These are phyloP conservation scores for Colletotrichum karsti DNA, from an alignment of 2,329 filamentous ascomycete species.

Conservation along the genomic window DNA sequence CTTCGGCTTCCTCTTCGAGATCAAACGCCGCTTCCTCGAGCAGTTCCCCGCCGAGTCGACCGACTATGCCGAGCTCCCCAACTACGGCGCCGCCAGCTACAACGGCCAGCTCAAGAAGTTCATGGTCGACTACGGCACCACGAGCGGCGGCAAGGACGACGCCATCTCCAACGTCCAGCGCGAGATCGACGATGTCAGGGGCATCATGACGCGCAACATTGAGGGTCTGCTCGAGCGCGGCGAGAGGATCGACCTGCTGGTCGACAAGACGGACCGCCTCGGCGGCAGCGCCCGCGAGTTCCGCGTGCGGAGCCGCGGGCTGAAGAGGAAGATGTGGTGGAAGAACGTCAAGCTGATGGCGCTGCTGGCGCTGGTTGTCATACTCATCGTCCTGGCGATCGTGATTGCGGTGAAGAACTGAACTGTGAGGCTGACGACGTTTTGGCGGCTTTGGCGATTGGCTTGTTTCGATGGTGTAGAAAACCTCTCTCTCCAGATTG, in stretches of 20 bases:
- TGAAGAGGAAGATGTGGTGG: slow-evolving; percentile 99
- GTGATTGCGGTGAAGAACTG: slow-evolving; percentile 61
- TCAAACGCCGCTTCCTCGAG: slow-evolving; percentile 85
- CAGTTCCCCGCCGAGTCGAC: slow-evolving; percentile 72
- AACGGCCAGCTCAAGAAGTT: slow-evolving; percentile 80
- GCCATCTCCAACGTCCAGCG: slow-evolving; percentile 83
- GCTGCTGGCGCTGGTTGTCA: slow-evolving; percentile 74
- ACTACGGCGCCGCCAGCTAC: slow-evolving; percentile 91
- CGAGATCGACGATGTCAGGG: slow-evolving; percentile 91
- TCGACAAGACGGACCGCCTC: slow-evolving; percentile 95
- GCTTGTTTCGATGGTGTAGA: slow-evolving; percentile 17
- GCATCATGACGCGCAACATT: slow-evolving; percentile 97
- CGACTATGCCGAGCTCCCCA: slow-evolving; percentile 80
- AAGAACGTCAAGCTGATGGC: slow-evolving; percentile 98
- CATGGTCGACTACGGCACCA: slow-evolving; percentile 87
- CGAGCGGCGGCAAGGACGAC: slow-evolving; percentile 78
- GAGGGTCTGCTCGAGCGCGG: slow-evolving; percentile 89
- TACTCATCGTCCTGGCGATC: slow-evolving; percentile 64
- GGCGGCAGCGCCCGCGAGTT: slow-evolving; percentile 92
- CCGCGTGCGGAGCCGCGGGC: slow-evolving; percentile 81
- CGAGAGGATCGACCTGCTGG: slow-evolving; percentile 90
- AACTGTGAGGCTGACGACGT: slow-evolving; percentile 7
- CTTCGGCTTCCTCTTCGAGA: slow-evolving; percentile 91
- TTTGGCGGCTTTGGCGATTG: background rate
- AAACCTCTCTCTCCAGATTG: slow-evolving; percentile 16